Evolutionary conservation across 345 rosid genomes (phyloP), one percentile per base, ranked within the genome.

Genomic region (Raphanus sativus): DNA sequence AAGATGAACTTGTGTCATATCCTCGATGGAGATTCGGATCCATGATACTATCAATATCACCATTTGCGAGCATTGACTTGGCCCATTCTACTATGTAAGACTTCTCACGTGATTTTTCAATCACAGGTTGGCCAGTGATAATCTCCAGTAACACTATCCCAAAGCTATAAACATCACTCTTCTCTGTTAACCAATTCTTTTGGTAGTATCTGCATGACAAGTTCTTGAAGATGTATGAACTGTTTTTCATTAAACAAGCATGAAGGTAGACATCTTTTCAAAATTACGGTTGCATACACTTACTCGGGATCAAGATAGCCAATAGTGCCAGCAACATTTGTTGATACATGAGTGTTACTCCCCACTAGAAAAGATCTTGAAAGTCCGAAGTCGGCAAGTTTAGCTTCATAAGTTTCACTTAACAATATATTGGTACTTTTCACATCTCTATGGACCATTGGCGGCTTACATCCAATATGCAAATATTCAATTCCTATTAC

Each of bases 221-320:
- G 38, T 29, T 21, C 1, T 32, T 5, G 2, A 42, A 21, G 9
- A 71, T 50, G 24, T 75, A 3, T 50, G 21, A 2, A 62, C 2
- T n/a, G 15, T 55, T 32, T 2, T 60, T 60, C 16, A 54, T 3
- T 1, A 54, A 45, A n/a, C 55, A 34, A 4, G 15, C 16, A 73
- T 2, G 26, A 59, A 67, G 24, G 2, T 3, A 68, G 1, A 12
- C 15, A 45, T 59, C 3, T 59, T 28, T 42, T 4, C 29, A 56
- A 1, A 29, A 63, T 16, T 45, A 45, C 6, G n/a, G n/a, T 38
- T 38, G 2, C 13, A 0, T 7, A 30, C 0, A 73, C 82, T 75
- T 62, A 85, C 90, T 83, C 86, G 1, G 87, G 92, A 61, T 83
- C 89, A 1, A 88, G 81, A 63, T 88, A 88, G 8, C 88, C 88